Percentiles rank a stretch among this genome's conserved stretches.
These are phyloP conservation scores for Dipodascus geniculatus DNA, from an alignment of 805 yeast genomes.

Conservation along the genomic window DNA sequence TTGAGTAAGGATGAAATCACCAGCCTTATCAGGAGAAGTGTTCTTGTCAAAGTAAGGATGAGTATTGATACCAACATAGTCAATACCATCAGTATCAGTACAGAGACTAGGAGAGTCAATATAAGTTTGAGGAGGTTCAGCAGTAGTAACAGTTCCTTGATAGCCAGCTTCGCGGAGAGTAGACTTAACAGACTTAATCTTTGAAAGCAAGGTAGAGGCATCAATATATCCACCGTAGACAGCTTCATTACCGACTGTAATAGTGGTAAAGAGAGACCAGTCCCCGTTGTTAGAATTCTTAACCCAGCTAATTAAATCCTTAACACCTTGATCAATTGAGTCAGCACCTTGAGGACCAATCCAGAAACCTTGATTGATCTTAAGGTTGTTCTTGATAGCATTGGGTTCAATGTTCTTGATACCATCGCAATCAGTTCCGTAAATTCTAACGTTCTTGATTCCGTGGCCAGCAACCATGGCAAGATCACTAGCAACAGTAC, in stretches of 20 bases:
- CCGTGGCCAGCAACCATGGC: slow-evolving; percentile 45
- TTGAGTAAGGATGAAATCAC: slow-evolving; percentile 58
- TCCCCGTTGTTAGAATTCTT: slow-evolving; percentile 31
- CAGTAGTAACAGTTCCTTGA: slow-evolving; percentile 63
- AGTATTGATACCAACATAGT: slow-evolving; percentile 76
- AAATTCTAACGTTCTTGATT: slow-evolving; percentile 56
- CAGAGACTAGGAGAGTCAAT: slow-evolving; percentile 57
- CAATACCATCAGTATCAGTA: slow-evolving; percentile 48
- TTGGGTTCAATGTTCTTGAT: slow-evolving; percentile 53
- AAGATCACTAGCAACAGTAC: slow-evolving; percentile 48
- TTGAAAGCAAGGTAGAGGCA: slow-evolving; percentile 48
- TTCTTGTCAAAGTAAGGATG: slow-evolving; percentile 68
- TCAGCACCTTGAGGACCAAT: slow-evolving; percentile 51
- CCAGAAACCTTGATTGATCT: slow-evolving; percentile 83
- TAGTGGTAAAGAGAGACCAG: slow-evolving; percentile 66
- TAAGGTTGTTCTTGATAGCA: slow-evolving; percentile 47
- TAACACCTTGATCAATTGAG: slow-evolving; percentile 52
- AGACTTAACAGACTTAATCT: slow-evolving; percentile 53
- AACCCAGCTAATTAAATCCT: slow-evolving; percentile 39
- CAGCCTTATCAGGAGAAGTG: slow-evolving; percentile 55
- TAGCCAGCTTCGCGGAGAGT: slow-evolving; percentile 59
- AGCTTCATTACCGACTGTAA: slow-evolving; percentile 88
- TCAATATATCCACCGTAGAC: slow-evolving; percentile 50
- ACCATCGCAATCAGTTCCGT: slow-evolving; percentile 80
- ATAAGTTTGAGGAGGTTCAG: slow-evolving; percentile 81